Conservation (phyloP, 495 filamentous ascomycete genomes). For the Entonaema liquescens region DNA sequence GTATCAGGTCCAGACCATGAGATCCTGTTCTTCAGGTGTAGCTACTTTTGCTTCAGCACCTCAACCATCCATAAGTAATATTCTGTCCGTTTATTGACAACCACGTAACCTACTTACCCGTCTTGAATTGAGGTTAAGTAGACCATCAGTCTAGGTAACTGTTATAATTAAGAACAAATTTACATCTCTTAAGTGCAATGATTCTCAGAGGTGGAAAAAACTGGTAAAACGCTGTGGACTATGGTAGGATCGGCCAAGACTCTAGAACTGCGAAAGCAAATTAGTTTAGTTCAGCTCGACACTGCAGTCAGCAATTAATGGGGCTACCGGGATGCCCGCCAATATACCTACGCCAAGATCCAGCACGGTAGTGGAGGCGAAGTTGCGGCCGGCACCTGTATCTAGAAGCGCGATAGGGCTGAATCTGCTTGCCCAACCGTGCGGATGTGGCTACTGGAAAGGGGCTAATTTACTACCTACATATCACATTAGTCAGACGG, state of each 20-base stretch:
- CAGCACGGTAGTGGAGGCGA: not conserved
- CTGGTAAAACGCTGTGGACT: not conserved
- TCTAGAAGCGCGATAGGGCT: not conserved
- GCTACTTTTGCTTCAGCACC: not conserved
- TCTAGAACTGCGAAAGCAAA: not conserved
- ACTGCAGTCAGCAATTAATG: conserved; percentile 1
- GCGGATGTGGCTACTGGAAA: no score
- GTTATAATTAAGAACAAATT: no score
- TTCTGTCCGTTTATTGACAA: not conserved
- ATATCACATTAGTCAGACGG: no score
- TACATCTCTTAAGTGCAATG: not conserved
- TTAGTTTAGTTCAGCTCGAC: not conserved
- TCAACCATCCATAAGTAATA: not conserved
- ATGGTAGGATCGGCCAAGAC: not conserved
- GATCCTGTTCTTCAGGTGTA: not conserved
- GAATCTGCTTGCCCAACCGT: no score
- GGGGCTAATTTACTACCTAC: no score
- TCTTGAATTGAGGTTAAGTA: not conserved
- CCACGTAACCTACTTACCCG: not conserved
- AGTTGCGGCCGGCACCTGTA: not conserved
- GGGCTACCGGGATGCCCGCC: not conserved
- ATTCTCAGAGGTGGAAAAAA: not conserved
- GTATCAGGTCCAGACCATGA: not conserved
- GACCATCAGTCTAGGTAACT: no score
- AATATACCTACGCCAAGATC: not conserved